These are phyloP conservation scores for Lolium rigidum DNA, from an alignment of 176 grass and related monocot genomes.

Conservation along the genomic window DNA sequence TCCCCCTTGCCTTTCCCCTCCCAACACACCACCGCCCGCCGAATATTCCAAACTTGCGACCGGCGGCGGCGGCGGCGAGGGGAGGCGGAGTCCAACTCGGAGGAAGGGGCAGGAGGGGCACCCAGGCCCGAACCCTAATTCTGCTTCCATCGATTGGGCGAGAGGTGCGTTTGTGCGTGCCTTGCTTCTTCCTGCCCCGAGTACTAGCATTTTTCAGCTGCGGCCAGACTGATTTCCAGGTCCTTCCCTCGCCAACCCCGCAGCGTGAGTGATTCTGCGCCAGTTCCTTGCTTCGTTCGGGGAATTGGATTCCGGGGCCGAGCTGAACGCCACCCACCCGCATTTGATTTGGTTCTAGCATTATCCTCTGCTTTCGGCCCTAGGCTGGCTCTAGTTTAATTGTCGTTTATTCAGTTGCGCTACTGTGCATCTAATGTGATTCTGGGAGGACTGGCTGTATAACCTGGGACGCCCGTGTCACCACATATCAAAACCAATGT, in stretches of 20 bases:
- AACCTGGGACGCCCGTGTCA: not conserved
- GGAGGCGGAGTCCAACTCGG: not conserved
- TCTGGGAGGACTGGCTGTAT: not conserved
- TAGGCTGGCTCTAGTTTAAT: not conserved
- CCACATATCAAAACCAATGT: not conserved
- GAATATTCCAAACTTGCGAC: slow-evolving; percentile 48
- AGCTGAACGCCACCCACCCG: not conserved
- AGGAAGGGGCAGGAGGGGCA: too few species aligned
- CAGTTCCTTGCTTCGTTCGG: not conserved
- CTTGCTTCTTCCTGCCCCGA: not conserved
- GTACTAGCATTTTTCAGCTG: not conserved
- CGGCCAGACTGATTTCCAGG: not conserved
- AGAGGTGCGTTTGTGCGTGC: slow-evolving; percentile 11
- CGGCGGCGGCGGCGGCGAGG: not conserved
- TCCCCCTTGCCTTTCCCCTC: slow-evolving; percentile 11
- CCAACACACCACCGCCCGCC: not conserved
- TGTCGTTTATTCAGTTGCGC: not conserved
- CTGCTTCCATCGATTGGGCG: not conserved
- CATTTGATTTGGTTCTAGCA: slow-evolving; percentile 1
- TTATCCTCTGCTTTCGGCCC: not conserved
- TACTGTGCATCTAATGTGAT: not conserved
- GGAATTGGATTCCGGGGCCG: too few species aligned
- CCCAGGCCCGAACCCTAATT: slow-evolving; percentile 10
- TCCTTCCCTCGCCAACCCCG: not conserved
- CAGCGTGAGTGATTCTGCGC: not conserved